Percentiles rank a stretch among this genome's conserved stretches.
These are phyloP conservation scores for Rhizophagus clarus DNA, from an alignment of 192 early-diverging fungal species.

Conservation along the genomic window DNA sequence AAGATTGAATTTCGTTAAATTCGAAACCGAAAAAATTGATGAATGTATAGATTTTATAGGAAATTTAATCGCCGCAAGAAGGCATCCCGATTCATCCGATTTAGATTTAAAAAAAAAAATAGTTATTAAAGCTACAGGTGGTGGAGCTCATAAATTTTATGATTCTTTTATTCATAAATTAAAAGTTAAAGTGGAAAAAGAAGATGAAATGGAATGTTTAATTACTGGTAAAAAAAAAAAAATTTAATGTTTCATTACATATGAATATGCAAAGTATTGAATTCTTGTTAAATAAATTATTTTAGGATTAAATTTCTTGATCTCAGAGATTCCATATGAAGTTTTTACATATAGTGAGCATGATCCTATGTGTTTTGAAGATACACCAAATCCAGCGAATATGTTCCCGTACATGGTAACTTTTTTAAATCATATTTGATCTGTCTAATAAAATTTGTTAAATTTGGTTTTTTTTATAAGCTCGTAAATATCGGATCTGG, in stretches of 20 bases:
- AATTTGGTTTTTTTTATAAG: constrained; percentile 36
- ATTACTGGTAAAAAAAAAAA: constrained; percentile 56
- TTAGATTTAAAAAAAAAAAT: constrained; percentile 37
- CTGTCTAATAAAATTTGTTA: constrained; percentile 11
- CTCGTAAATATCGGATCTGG: constrained; percentile 98
- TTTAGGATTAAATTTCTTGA: constrained; percentile 87
- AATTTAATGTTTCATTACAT: background rate
- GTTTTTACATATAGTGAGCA: constrained; percentile 87
- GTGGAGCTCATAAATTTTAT: constrained; percentile 83
- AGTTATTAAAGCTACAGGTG: constrained; percentile 85
- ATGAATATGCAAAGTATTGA: background rate
- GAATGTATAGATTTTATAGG: constrained; percentile 85
- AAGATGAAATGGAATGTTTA: constrained; percentile 94
- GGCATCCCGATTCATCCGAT: background rate
- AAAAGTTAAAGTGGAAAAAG: constrained; percentile 70
- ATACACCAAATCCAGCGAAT: constrained; percentile 49
- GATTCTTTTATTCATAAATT: constrained; percentile 63
- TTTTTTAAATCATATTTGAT: constrained; percentile 4
- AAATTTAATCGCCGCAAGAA: constrained; percentile 53
- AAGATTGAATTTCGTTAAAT: constrained; percentile 88
- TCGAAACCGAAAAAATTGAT: constrained; percentile 92
- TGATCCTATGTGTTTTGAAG: constrained; percentile 65
- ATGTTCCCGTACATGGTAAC: constrained; percentile 87
- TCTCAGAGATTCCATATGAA: constrained; percentile 89
- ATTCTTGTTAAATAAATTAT: background rate